Percentiles rank a stretch among this genome's conserved stretches.
Evolutionary conservation across 2,329 filamentous ascomycete species (phyloP).

Genomic region (Neocatenulostroma microsporum): DNA sequence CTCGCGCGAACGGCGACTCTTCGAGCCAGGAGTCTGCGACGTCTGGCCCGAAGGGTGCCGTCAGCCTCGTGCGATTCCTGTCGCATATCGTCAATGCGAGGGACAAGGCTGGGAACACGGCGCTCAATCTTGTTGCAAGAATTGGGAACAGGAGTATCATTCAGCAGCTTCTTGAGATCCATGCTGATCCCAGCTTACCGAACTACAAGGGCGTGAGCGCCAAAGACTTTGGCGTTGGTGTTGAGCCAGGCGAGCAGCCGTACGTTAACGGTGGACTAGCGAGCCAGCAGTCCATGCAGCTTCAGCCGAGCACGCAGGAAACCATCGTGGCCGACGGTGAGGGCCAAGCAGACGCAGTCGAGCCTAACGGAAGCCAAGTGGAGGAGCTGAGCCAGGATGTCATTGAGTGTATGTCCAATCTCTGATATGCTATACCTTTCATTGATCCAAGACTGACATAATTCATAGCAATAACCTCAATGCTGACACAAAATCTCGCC

Average conservation of each 20-base stretch:
- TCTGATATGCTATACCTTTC: too few relatives aligned
- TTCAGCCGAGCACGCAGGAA: slow-evolving; percentile 16
- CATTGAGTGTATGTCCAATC: slow-evolving; percentile 58
- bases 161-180: slow-evolving; percentile 90
- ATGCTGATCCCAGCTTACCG: slow-evolving; percentile 82
- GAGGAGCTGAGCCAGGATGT: slow-evolving; percentile 73
- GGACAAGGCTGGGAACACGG: slow-evolving; percentile 90
- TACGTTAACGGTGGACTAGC: slow-evolving; percentile 17
- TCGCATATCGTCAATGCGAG: slow-evolving; percentile 94
- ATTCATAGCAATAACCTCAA: slow-evolving; percentile 64
- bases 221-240: slow-evolving; percentile 88
- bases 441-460: too few relatives aligned
- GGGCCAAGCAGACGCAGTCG: slow-evolving; percentile 34
- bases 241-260: slow-evolving; percentile 45
- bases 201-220: slow-evolving; percentile 85
- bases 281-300: slow-evolving; percentile 19
- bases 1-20: slow-evolving; percentile 20
- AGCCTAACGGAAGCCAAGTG: slow-evolving; percentile 40
- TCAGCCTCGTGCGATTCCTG: slow-evolving; percentile 89
- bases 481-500: slow-evolving; percentile 69
- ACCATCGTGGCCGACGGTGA: slow-evolving; percentile 23
- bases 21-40: slow-evolving; percentile 20
- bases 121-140: slow-evolving; percentile 83
- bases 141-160: slow-evolving; percentile 94
- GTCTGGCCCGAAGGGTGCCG: slow-evolving; percentile 47